Percentiles rank a stretch among this genome's conserved stretches.
phyloP scores from a whole-genome alignment of 2,329 filamentous ascomycete species.

The Cercospora beticola region DNA sequence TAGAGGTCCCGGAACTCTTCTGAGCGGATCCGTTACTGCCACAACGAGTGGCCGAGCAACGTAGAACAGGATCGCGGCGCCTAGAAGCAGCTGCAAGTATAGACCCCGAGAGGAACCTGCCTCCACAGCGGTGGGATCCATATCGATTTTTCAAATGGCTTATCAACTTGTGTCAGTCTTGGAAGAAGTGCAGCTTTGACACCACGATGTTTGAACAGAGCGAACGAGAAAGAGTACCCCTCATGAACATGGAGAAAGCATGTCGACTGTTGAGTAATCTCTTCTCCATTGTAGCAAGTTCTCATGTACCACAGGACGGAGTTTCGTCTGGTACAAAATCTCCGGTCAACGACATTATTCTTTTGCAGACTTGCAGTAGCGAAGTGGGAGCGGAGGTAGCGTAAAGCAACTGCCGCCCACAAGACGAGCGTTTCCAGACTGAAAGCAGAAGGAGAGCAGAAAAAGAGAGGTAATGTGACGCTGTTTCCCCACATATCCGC shows the following conservation, averaged over 20 bases:
- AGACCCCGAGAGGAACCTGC: background rate
- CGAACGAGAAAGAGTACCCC: no score
- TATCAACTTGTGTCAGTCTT: background rate
- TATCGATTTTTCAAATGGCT: background rate
- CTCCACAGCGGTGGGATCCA: background rate
- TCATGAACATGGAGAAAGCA: background rate
- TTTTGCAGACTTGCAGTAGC: no score
- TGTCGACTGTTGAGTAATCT: background rate
- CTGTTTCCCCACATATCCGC: no score
- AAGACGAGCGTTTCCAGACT: background rate
- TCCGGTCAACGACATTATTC: background rate
- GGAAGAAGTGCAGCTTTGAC: no score
- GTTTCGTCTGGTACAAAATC: background rate
- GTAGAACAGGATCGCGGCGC: background rate
- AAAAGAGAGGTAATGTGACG: no score
- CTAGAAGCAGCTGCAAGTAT: background rate
- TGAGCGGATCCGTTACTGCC: background rate
- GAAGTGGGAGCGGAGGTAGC: background rate
- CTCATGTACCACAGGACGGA: background rate
- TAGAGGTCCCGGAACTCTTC: conserved; percentile 7
- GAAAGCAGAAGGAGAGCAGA: background rate
- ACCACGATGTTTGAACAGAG: no score
- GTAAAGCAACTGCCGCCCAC: background rate
- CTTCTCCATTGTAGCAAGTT: background rate
- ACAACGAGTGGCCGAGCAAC: background rate